Conservation (phyloP, 2,329 filamentous ascomycete genomes). For the Diaporthe ampelina region DNA sequence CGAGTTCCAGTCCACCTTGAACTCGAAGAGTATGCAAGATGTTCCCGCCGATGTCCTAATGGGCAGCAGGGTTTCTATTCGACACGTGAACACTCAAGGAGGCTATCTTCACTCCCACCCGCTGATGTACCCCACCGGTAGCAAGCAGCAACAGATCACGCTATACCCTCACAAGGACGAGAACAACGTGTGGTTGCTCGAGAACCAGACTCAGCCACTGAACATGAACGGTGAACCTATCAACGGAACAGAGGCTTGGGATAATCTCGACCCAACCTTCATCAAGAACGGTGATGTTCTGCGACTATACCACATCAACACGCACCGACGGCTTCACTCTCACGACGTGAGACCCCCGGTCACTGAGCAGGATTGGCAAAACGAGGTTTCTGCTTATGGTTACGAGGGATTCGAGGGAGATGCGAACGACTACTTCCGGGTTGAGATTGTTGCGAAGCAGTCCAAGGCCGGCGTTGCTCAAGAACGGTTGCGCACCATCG, state of each 20-base stretch:
- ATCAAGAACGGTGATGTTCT: constrained; percentile 86
- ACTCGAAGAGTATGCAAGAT: constrained; percentile 96
- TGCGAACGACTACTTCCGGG: constrained; percentile 94
- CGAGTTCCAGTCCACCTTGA: constrained; percentile 97
- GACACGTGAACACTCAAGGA: constrained; percentile 97
- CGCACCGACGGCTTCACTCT: constrained; percentile 92
- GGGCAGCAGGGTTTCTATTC: constrained; percentile 86
- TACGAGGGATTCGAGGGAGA: constrained; percentile 98
- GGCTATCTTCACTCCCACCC: constrained; percentile 97
- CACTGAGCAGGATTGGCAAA: constrained; percentile 92
- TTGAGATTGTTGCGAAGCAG: constrained; percentile 94
- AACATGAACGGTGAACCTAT: constrained; percentile 81
- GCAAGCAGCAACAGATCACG: constrained; percentile 98
- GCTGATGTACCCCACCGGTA: constrained; percentile 97
- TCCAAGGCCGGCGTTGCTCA: constrained; percentile 85
- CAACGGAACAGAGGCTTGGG: constrained; percentile 87
- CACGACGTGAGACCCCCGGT: constrained; percentile 92
- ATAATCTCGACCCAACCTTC: constrained; percentile 76
- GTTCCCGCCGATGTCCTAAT: constrained; percentile 92
- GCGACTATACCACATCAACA: constrained; percentile 86
- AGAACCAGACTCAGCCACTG: constrained; percentile 96
- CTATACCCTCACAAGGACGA: constrained; percentile 99
- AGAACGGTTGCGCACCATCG: constrained; percentile 89
- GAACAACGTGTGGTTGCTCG: constrained; percentile 94
- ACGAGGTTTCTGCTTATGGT: constrained; percentile 95